Evolutionary conservation across 2,329 filamentous ascomycete genomes (phyloP), one percentile per base, ranked within the genome.

Genomic region (Ophiosphaerella korrae): DNA sequence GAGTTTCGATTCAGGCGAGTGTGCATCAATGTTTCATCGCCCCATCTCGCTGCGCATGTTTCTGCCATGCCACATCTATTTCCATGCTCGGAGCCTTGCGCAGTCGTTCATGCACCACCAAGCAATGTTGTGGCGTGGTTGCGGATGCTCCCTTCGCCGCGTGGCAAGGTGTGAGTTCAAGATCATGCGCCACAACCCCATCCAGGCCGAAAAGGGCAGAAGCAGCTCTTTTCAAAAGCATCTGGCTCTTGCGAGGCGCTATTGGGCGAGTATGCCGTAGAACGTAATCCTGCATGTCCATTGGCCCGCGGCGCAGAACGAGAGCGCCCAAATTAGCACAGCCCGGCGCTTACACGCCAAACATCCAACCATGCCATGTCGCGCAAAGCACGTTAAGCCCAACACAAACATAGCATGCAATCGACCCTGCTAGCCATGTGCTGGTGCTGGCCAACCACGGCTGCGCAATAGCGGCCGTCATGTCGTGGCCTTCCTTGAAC

Each of bases 401-500:
- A 55, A 65, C 59, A 26, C 47, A 45, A 56, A 39, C 60, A 58
- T 58, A 58, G 50, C 57, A 38, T 49, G 53, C 47, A 53, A 57
- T 42, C 53, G 38, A 54, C 49, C 54, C 53, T 63, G 56, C 48
- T 51, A 45, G 21, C 58, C 39, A 52, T 50, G 50, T 50, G 42
- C 46, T 48, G 40, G 33, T 21, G 26, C 49, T 42, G 55, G 60
- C 71, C 71, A 73, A 72, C 64, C 67, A 70, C 38, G 32, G 32
- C 41, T 35, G 24, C 40, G 35, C 31, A 55, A 44, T 42, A 45
- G 42, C 38, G 63, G 66, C 52, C 62, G 58, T 51, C 43, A 62
- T 67, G 66, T 70, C 66, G 68, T 73, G 70, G 67, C 71, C 69
- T 50, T 48, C 60, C 47, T 58, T 63, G 63, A 69, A 63, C 67